Evolutionary conservation across 805 yeast genomes (phyloP), one percentile per base, ranked within the genome.

Genomic region (Wickerhamomyces strasburgensis): DNA sequence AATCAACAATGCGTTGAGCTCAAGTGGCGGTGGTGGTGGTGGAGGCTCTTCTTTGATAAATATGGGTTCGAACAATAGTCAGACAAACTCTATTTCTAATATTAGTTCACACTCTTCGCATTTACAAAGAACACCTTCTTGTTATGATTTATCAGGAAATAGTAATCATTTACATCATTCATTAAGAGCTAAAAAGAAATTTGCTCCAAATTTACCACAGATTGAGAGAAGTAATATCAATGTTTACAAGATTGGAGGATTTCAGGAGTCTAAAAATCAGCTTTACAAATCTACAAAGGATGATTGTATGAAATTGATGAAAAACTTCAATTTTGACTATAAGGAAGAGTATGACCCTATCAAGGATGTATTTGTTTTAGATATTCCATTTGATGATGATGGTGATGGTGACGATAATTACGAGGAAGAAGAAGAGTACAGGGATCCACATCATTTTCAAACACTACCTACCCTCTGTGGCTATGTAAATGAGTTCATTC

Each of bases 381-480:
- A 58, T 18, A 48, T 62, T n/a, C 38, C 52, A 6, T 35, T 47
- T 8, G 42, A 44, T 8, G 49, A 48, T 19, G 40, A 37, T 31
- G 28, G 60, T 49, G n/a, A 37, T 11, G 26, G 28, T 11, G 31
- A 33, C 8, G 19, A 18, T 5, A 34, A 19, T 13, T 13, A 6
- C 15, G 14, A 18, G 5, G 19, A 13, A 18, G 23, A 19, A n/a
- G n/a, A n/a, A n/a, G n/a, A n/a, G n/a, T n/a, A n/a, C n/a, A n/a
- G n/a, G 14, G 33, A 27, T 25, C 9, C 31, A 16, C 11, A 16
- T 19, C 32, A 25, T 11, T 33, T 31, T 16, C 19, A 18, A 54
- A 11, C 54, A 38, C 37, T 60, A 40, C 51, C 65, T 36, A 45
- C 52, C 37, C 14, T 62, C 4, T 53, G 58, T 30, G 56, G 58